Base-by-base conservation (phyloP, 2,329 filamentous ascomycete genomes). In the Trichoderma sp. region DNA sequence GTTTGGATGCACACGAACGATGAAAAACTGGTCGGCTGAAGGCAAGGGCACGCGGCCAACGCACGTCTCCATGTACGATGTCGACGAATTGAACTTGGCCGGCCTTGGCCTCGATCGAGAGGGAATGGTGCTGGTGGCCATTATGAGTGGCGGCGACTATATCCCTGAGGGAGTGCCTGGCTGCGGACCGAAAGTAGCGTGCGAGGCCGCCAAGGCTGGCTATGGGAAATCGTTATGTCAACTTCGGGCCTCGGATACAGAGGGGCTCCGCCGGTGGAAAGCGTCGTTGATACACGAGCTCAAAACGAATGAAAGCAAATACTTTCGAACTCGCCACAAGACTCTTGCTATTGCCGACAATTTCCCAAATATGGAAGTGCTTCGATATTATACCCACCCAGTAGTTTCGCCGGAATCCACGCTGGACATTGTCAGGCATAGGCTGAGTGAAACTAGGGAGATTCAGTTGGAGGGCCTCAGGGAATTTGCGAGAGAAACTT, bases 81-180 rank as follows among this genome's bases (percentile, higher is more conserved):
- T 87, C 0, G 79, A 85, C 13, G 83, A 86, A 47, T 87, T 89
- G 60, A 73, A 76, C 14, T 75, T 82, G n/a, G 74, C 81, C 68
- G 69, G 82, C 1, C 83, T 86, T 1, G 91, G 91, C 0, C 82
- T 98, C 57, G 92, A 94, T 75, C 85, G 91, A 24, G 90, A 96
- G 72, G 95, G 94, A 0, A 97, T 99, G 94, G 91, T 98, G 27
- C 82, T 99, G 14, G 91, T 98, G 24, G 96, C 96, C 0, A 83
- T 99, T 71, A 94, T 99, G 87, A 97, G 94, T 74, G 96, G 96
- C 7, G 96, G 96, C 7, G 96, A 99, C 79, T 99, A 99, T 74
- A 84, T 95, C 0, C 92, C 94, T 0, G 92, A 93, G 68, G 96
- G 96, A 0, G 91, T 99, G 19, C 89, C 92, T 0, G 92, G 92